These are phyloP conservation scores for Phialocephala subalpina DNA, from an alignment of 2,329 filamentous ascomycete genomes.

Conservation along the genomic window DNA sequence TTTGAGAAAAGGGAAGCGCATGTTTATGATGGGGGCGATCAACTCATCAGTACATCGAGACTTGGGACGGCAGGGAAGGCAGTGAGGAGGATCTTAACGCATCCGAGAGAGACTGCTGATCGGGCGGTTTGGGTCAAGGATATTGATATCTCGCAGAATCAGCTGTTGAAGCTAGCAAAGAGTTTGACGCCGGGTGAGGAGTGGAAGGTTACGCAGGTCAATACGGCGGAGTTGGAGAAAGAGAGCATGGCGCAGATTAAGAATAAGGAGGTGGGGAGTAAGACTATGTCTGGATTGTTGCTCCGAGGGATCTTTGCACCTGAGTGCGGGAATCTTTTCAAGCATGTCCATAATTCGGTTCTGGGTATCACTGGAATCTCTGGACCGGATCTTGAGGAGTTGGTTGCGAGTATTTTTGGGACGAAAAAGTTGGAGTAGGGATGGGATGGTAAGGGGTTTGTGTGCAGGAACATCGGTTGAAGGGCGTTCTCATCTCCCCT, in stretches of 20 bases:
- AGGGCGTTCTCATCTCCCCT: conserved; percentile 2
- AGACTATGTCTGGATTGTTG: conserved; percentile 45
- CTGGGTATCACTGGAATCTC: conserved; percentile 52
- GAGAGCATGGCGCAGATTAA: conserved; percentile 28
- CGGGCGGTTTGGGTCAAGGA: conserved; percentile 54
- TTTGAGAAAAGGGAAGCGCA: conserved; percentile 49
- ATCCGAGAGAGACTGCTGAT: conserved; percentile 62
- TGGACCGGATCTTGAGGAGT: conserved; percentile 49
- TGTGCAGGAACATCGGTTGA: neutral
- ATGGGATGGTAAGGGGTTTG: neutral
- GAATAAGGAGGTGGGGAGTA: conserved; percentile 34
- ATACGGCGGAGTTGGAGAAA: conserved; percentile 33
- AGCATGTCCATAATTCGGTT: conserved; percentile 48
- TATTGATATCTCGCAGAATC: conserved; percentile 54
- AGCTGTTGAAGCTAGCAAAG: conserved; percentile 45
- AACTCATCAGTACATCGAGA: conserved; percentile 54
- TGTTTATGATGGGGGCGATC: conserved; percentile 59
- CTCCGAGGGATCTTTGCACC: conserved; percentile 44
- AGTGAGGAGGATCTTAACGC: conserved; percentile 55
- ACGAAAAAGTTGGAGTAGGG: conserved; percentile 20
- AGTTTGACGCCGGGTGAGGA: conserved; percentile 41
- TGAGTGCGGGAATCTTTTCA: conserved; percentile 45
- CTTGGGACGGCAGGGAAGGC: conserved; percentile 56
- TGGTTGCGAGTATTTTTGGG: conserved; percentile 34
- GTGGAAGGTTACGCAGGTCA: conserved; percentile 38